Base-by-base conservation (phyloP, 805 yeast species). In the Candida gorgasii region DNA sequence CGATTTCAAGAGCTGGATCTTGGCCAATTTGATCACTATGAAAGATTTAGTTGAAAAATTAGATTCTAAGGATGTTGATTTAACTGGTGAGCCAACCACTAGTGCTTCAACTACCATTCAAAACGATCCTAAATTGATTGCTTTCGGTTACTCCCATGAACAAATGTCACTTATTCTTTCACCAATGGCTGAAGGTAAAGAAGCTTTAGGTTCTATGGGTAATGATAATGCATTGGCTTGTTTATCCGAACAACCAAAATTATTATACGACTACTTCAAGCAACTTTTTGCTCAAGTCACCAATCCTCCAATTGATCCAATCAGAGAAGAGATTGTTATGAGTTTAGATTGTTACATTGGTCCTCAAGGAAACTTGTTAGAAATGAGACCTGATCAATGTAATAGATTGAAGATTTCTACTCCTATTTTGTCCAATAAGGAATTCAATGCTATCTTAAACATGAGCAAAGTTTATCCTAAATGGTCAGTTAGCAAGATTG, bases 301-400 rank as follows among this genome's bases (percentile, higher is more conserved):
- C 23, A 92, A 92, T 69, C 99, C 99, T 44, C 98, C 99, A 39
- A 93, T 92, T 61, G 99, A 92, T 64, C 98, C 99, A 40, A 93
- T 92, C 55, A 84, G 98, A 65, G 99, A 92, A 71, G 84, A 84
- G 46, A 87, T 92, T 54, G 98, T 93, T 59, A 92, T 92, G 99
- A 88, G 97, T 9, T 76, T 93, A 53, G 97, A 92, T 65, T 92
- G 99, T 69, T 89, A 86, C 65, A 83, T 92, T 57, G 99, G 99
- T 43, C 98, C 98, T n/a, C 98, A 93, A 66, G 98, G 96, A 45
- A 92, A 92, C 63, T 69, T 92, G 51, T 77, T 92, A 58, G 98
- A 93, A 65, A 89, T 89, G 90, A 82, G 84, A 58, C 83, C 97
- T 8, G 75, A 77, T 44, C 98, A 93, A 72, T 92, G 97, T 75